Conservation (phyloP, 1,284 basidiomycete species). For the Heterobasidion parviporum region DNA sequence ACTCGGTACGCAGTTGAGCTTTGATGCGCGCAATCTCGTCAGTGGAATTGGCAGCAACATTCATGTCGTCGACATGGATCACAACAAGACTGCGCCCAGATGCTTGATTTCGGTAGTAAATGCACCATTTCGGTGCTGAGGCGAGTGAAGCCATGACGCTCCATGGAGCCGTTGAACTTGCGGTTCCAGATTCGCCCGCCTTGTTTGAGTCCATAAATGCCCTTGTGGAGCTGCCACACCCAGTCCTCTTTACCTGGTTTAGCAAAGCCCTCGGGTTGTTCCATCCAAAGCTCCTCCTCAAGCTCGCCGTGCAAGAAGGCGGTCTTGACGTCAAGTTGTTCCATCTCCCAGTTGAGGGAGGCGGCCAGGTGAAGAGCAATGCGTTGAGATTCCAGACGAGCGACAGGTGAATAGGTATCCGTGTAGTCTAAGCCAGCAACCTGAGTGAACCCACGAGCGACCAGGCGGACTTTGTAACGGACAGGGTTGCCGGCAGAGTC, state of each 20-base stretch:
- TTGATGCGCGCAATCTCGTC: too few species aligned
- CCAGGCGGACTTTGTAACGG: neutral
- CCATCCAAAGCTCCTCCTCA: conserved; percentile 13
- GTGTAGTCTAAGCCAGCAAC: conserved; percentile 26
- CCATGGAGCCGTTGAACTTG: neutral
- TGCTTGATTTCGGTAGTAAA: neutral
- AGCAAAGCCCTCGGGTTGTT: conserved; percentile 12
- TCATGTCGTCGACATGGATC: too few species aligned
- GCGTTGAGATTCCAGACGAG: conserved; percentile 17
- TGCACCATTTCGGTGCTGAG: neutral
- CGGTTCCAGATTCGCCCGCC: conserved; percentile 8
- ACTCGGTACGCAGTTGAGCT: too few species aligned
- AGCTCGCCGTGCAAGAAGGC: conserved; percentile 18
- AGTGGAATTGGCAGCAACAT: too few species aligned
- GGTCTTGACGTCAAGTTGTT: conserved; percentile 20
- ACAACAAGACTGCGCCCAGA: too few species aligned
- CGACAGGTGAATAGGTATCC: conserved; percentile 11
- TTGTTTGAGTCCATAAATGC: conserved; percentile 14
- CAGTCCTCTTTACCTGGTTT: neutral
- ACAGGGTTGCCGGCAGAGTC: too few species aligned
- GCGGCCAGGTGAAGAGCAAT: conserved; percentile 18
- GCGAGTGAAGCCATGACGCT: neutral
- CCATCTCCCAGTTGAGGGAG: conserved; percentile 14
- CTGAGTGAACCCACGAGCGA: conserved; percentile 3
- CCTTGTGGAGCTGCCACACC: conserved; percentile 5